Evolutionary conservation across 1,139 yeast species (phyloP).

Genomic region (Blastobotrys arbuscula): DNA sequence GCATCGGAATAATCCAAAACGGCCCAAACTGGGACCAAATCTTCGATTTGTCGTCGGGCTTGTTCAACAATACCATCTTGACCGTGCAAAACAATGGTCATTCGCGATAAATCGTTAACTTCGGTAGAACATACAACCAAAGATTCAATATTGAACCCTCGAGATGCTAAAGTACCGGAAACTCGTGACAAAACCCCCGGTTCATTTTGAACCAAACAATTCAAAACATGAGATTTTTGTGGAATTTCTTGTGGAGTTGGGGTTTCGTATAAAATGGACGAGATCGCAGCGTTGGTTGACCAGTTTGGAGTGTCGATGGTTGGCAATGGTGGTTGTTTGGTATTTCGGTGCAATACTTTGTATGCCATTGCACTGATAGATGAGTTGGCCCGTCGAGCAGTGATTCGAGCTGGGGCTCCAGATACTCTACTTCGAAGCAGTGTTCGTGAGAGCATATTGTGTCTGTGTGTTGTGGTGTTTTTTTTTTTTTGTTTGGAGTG

Average conservation of each 20-base stretch:
- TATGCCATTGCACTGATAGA: constrained; percentile 96
- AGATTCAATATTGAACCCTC: constrained; percentile 97
- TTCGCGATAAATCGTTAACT: constrained; percentile 88
- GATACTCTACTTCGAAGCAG: constrained; percentile 2
- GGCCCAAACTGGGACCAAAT: constrained; percentile 96
- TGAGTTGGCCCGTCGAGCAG: constrained; percentile 22
- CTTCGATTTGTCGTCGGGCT: constrained; percentile 98
- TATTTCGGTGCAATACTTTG: constrained; percentile 77
- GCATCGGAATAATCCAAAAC: constrained; percentile 91
- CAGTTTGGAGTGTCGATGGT: constrained; percentile 92
- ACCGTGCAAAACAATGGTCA: constrained; percentile 93
- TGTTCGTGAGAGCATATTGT: constrained; percentile 1
- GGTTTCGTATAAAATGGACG: constrained; percentile 90
- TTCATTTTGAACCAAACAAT: constrained; percentile 96
- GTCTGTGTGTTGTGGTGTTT: neutral
- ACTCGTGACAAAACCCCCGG: constrained; percentile 95
- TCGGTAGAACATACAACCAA: constrained; percentile 95
- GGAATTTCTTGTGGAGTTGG: constrained; percentile 58
- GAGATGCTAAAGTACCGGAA: constrained; percentile 93
- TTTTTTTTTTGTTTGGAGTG: neutral
- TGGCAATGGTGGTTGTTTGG: constrained; percentile 86
- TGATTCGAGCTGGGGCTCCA: neutral
- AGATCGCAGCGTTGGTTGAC: constrained; percentile 94
- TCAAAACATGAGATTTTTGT: constrained; percentile 69
- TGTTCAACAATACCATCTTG: constrained; percentile 96